Base-by-base conservation (phyloP, 192 early-diverging fungal species). In the Rhizoclosmatium sp. region DNA sequence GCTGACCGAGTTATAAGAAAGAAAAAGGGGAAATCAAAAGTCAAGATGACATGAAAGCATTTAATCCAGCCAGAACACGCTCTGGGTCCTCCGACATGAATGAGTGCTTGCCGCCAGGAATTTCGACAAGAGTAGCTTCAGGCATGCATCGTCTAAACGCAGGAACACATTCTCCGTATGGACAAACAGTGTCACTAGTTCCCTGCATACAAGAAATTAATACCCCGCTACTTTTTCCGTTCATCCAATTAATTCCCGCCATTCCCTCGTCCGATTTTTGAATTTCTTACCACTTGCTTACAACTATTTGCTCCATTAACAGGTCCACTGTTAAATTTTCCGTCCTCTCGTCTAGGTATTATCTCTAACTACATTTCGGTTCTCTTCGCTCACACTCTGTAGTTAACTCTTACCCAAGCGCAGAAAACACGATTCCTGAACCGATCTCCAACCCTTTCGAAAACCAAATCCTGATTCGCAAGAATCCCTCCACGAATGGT, bases 401-500 rank as follows among this genome's bases (percentile, higher is more conserved):
- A 10, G 9, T 69, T 14, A 1, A 9, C n/a, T 39, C 5, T 68
- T 44, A 71, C 69, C 72, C 72, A 74, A 23, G 61, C 19, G 46
- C 72, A 74, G 16, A 42, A 62, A n/a, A 74, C 45, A 2, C 72
- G 72, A 21, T 42, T 23, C 5, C 59, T 45, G 16, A 74, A 61
- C 44, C 45, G n/a, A 4, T 10, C n/a, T 4, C 72, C 72, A 59
- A 74, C 42, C 5, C 60, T 54, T 46, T 44, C 39, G 45, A 61
- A 74, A 5, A 64, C 60, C 10, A 4, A n/a, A 19, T 61, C 16
- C 45, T 49, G 41, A 4, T 40, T 40, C 12, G 7, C 42, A 23
- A 76, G 0, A 3, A 64, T 39, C 4, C 64, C 64, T 23, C 64
- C 23, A 5, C 39, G 5, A 31, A 65, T 40, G 1, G 75, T 76